Percentiles rank a stretch among this genome's conserved stretches.
phyloP scores from a whole-genome alignment of 225 moss, liverwort and hornwort genomes.

The Bryoerythrophyllum caledonicum region DNA sequence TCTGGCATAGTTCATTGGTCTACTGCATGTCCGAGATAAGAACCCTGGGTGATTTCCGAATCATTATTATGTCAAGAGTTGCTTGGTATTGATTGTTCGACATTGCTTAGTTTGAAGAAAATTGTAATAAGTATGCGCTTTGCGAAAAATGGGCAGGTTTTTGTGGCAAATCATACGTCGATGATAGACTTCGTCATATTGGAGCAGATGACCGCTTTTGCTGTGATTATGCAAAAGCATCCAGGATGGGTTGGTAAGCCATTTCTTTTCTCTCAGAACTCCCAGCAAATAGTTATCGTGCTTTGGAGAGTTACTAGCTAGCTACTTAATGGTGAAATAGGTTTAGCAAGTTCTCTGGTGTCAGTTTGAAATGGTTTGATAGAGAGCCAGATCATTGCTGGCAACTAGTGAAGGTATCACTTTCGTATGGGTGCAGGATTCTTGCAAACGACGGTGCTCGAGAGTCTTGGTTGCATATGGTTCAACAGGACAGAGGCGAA shows the following conservation, averaged over 20 bases:
- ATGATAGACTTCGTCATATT: constrained; percentile 98
- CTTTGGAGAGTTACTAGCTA: not conserved
- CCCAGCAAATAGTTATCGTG: not conserved
- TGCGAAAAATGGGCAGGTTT: constrained; percentile 65
- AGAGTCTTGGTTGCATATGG: constrained; percentile 99
- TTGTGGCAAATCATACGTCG: constrained; percentile 98
- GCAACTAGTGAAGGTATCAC: not conserved
- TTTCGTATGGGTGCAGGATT: constrained; percentile 52
- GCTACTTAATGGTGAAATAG: not conserved
- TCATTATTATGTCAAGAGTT: constrained; percentile 1
- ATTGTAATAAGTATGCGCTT: constrained; percentile 15
- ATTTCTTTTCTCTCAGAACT: constrained; percentile 1
- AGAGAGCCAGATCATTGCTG: not conserved
- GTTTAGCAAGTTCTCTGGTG: not conserved
- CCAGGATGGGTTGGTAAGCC: constrained; percentile 97
- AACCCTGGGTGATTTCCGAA: not conserved
- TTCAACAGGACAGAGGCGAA: constrained; percentile 94
- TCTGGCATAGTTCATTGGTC: not conserved
- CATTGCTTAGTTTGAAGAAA: not conserved
- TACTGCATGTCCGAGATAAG: not conserved
- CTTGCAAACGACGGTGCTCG: constrained; percentile 83
- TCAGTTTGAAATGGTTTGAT: constrained; percentile 15
- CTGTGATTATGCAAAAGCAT: constrained; percentile 98
- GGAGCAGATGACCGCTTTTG: constrained; percentile 98
- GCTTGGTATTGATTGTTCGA: not conserved